Evolutionary conservation across 139 green algal genomes (phyloP).

Genomic region (Chlorella sp.): DNA sequence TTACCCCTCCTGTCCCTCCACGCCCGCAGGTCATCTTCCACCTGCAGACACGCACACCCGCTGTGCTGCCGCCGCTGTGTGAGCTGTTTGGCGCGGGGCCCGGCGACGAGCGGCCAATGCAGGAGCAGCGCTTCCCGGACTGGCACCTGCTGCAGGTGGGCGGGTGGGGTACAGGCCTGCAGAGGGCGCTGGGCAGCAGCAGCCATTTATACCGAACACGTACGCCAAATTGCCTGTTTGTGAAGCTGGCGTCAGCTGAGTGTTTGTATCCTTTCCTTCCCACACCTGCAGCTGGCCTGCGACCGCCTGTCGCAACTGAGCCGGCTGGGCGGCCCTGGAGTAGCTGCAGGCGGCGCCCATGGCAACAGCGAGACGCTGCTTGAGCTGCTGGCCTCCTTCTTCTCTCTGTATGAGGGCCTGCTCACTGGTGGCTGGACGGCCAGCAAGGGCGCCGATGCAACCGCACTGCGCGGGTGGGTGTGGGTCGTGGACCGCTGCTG

Average conservation of each 20-base stretch:
- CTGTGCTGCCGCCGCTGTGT: slow-evolving; percentile 58
- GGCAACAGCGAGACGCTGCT: slow-evolving; percentile 43
- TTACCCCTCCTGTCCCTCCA: too few relatives aligned
- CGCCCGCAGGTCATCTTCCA: slow-evolving; percentile 56
- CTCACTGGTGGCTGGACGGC: not conserved
- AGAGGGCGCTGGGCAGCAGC: too few relatives aligned
- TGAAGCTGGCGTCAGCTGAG: too few relatives aligned
- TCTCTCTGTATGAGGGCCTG: slow-evolving; percentile 28
- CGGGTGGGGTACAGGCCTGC: not conserved
- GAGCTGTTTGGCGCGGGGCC: slow-evolving; percentile 37
- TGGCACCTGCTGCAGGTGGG: slow-evolving; percentile 39
- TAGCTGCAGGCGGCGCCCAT: too few relatives aligned
- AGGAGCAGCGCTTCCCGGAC: slow-evolving; percentile 22
- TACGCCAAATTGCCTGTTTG: too few relatives aligned
- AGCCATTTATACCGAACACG: too few relatives aligned
- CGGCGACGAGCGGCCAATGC: slow-evolving; percentile 40
- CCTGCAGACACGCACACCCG: slow-evolving; percentile 50
- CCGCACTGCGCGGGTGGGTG: slow-evolving; percentile 8
- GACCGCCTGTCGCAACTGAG: not conserved
- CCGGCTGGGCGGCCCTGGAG: not conserved
- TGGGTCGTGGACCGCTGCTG: too few relatives aligned
- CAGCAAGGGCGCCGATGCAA: not conserved
- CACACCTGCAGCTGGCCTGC: not conserved
- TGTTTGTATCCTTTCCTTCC: not conserved
- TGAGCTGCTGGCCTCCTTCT: slow-evolving; percentile 52